Evolutionary conservation across 352 stramenopile species (phyloP).

Genomic region (Pythium aquatile): DNA sequence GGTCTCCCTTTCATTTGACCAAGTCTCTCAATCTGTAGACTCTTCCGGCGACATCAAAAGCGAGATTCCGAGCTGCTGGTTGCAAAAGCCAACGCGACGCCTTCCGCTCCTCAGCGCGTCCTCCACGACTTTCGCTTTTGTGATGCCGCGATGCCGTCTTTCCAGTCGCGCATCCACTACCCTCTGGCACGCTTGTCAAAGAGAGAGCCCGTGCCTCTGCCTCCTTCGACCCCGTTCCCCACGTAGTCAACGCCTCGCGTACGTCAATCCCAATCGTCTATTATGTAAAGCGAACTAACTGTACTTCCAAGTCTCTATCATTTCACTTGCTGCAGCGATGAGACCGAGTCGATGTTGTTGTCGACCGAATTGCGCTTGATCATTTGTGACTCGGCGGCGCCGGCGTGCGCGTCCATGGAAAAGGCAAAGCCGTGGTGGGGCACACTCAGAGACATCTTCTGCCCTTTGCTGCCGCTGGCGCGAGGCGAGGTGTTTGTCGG

Average conservation of each 20-base stretch:
- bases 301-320: neutral
- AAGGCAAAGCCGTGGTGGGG: slow-evolving; percentile 71
- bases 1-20: neutral
- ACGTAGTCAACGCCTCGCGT: too few relatives aligned
- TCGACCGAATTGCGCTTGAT: slow-evolving; percentile 20
- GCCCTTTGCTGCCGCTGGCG: slow-evolving; percentile 13
- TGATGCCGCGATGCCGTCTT: neutral
- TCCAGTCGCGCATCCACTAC: slow-evolving; percentile 18
- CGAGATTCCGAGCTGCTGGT: too few relatives aligned
- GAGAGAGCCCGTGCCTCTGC: neutral
- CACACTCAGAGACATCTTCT: slow-evolving; percentile 36
- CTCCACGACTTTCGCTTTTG: slow-evolving; percentile 12
- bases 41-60: neutral
- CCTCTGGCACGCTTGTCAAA: neutral
- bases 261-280: too few relatives aligned
- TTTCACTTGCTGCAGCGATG: neutral
- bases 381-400: slow-evolving; percentile 47
- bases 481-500: slow-evolving; percentile 31
- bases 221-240: neutral
- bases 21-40: neutral
- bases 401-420: slow-evolving; percentile 56
- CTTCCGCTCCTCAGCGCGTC: neutral
- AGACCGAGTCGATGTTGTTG: neutral
- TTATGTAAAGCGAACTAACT: neutral
- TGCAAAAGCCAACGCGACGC: too few relatives aligned